Conservation (phyloP, 179 eudicot genomes). For the Nepenthes alata region DNA sequence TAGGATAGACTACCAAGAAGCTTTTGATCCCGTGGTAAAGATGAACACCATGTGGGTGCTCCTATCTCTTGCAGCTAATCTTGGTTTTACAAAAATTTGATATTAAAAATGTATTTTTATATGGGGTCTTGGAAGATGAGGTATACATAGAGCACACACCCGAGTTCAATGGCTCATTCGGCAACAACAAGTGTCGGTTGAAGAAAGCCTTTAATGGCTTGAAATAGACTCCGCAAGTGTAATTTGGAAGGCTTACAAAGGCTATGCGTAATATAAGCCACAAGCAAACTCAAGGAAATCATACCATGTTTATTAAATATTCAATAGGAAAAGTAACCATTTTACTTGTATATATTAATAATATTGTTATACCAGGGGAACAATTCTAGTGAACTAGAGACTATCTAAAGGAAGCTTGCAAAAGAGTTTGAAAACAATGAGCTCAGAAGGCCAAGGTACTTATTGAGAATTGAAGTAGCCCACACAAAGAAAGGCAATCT, state of each 20-base stretch:
- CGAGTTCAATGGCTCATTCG: too few species aligned
- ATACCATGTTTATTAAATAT: not conserved
- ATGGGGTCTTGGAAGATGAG: not conserved
- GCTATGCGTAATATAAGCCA: not conserved
- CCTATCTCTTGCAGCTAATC: too few species aligned
- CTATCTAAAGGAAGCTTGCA: not conserved
- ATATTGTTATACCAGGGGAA: not conserved
- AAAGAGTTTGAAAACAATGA: slow-evolving; percentile 1
- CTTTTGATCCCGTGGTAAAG: not conserved
- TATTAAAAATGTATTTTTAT: too few species aligned
- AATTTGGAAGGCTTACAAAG: slow-evolving; percentile 1
- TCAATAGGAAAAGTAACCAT: not conserved
- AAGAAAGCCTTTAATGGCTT: not conserved
- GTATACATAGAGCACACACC: too few species aligned
- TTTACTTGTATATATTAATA: not conserved
- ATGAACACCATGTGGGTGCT: not conserved
- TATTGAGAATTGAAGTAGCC: not conserved
- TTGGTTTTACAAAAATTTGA: too few species aligned
- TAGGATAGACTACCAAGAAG: not conserved
- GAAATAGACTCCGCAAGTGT: not conserved
- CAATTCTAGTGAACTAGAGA: not conserved
- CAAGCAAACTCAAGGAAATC: not conserved
- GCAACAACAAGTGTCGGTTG: too few species aligned
- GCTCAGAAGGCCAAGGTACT: not conserved
- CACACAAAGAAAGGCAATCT: not conserved